A percentile compares a stretch with the other conserved stretches of the same genome.
phyloP scores from a whole-genome alignment of 2,329 filamentous ascomycete species.

The Xylariaceae sp. region DNA sequence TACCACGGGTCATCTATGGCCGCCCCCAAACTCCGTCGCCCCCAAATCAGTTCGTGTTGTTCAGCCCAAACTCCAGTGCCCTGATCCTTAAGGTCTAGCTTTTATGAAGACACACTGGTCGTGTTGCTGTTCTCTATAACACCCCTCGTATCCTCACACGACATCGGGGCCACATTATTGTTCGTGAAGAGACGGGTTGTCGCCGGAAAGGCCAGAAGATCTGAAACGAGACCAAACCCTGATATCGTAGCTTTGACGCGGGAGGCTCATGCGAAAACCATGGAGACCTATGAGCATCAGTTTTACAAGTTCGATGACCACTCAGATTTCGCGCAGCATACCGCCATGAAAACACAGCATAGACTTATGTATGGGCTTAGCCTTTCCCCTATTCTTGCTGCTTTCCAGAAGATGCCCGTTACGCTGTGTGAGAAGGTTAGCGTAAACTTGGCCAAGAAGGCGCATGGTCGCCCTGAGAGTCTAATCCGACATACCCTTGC shows the following conservation, averaged over 20 bases:
- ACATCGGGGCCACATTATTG: too few relatives aligned
- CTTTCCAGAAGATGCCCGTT: slow-evolving; percentile 93
- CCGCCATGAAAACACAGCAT: slow-evolving; percentile 91
- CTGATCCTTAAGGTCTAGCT: background rate
- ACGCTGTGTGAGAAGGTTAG: slow-evolving; percentile 43
- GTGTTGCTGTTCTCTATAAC: too few relatives aligned
- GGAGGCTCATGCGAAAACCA: slow-evolving; percentile 24
- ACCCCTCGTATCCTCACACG: too few relatives aligned
- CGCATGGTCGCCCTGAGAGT: background rate
- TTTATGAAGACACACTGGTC: too few relatives aligned
- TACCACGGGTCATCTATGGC: background rate
- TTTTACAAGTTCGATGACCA: background rate
- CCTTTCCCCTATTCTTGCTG: slow-evolving; percentile 84
- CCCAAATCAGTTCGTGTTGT: slow-evolving; percentile 4
- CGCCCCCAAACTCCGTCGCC: slow-evolving; percentile 2
- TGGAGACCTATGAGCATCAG: slow-evolving; percentile 21
- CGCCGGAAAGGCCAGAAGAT: slow-evolving; percentile 4
- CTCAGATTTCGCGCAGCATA: slow-evolving; percentile 37
- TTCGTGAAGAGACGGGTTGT: too few relatives aligned
- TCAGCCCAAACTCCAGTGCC: slow-evolving; percentile 13
- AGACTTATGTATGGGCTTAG: slow-evolving; percentile 93
- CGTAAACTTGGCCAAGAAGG: background rate
- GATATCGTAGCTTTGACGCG: too few relatives aligned
- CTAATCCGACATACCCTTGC: slow-evolving; percentile 60
- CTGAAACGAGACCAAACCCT: background rate